Conservation (phyloP, 179 eudicot genomes). For the Pouteria campechiana region DNA sequence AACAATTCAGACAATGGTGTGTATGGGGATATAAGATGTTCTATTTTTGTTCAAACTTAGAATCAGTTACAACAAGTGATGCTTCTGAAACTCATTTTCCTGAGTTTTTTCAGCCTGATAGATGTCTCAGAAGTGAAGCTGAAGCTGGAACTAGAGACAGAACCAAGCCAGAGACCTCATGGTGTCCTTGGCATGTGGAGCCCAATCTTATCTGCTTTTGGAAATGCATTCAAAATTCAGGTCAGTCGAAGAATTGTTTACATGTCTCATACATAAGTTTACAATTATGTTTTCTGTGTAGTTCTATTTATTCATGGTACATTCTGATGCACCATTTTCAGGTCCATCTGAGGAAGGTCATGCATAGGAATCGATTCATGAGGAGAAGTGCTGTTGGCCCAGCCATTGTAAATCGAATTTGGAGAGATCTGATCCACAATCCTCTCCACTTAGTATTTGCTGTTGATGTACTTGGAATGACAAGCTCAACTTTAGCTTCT, state of each 20-base stretch:
- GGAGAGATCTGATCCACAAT: constrained; percentile 96
- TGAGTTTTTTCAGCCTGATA: constrained; percentile 51
- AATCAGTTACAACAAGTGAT: too few relatives aligned
- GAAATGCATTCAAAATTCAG: constrained; percentile 96
- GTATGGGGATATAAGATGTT: too few relatives aligned
- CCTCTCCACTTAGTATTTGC: constrained; percentile 90
- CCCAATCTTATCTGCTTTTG: constrained; percentile 88
- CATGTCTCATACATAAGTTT: too few relatives aligned
- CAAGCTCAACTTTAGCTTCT: constrained; percentile 95
- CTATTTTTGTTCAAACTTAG: too few relatives aligned
- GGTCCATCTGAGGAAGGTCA: constrained; percentile 92
- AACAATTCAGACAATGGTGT: too few relatives aligned
- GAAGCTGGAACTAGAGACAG: constrained; percentile 84
- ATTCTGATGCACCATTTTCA: constrained; percentile 17
- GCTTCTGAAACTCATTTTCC: too few relatives aligned
- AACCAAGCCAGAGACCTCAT: constrained; percentile 93
- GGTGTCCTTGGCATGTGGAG: constrained; percentile 98
- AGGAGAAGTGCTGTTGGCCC: constrained; percentile 87
- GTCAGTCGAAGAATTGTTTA: constrained; percentile 34
- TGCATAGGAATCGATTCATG: constrained; percentile 90
- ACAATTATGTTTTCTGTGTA: too few relatives aligned
- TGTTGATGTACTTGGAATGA: constrained; percentile 94
- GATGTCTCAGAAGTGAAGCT: constrained; percentile 90
- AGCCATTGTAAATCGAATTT: constrained; percentile 76
- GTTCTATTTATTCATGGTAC: too few relatives aligned